Evolutionary conservation across 2,329 filamentous ascomycete species (phyloP), one percentile per base, ranked within the genome.

Genomic region (Xylaria sp.): DNA sequence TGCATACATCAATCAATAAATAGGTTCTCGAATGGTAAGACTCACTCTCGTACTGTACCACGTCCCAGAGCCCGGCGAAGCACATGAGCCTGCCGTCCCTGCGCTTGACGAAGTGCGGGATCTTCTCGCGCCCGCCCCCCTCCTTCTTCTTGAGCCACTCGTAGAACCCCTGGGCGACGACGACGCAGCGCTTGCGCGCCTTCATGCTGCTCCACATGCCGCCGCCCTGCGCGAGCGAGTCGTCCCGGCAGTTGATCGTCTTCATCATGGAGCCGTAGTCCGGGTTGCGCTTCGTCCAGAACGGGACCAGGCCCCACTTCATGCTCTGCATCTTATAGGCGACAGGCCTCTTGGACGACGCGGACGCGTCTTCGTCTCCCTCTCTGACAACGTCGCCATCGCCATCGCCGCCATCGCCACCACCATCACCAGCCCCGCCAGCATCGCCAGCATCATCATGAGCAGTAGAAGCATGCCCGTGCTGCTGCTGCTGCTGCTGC

Each of bases 151-250:
- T n/a, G n/a, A 95, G 76, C 94, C 94, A 97, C 72, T 99, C 94
- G 67, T 91, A 99, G 72, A 97, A 99, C 1, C 94, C 94, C 72
- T 97, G 89, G 8, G 90, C 92, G 5, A 96, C 69, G 8, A 97
- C 85, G 19, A 97, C 79, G 70, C 94, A 97, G 24, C 94, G 82
- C 74, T 97, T 96, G 63, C 82, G 84, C 57, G 87, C 85, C 75
- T 97, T 97, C 89, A 97, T 95, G 1, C 83, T 85, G 39, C 84
- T 88, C 94, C 94, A 97, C 86, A 97, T 90, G 9, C 92, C 92
- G 4, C 86, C 83, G 7, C 88, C 81, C 8, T 87, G 83, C 5
- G 84, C 78, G 18, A 97, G 77, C 1, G 91, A 94, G 72, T 97
- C 93, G 67, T 93, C 90, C 2, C 93, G 87, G 70, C 93, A 97